A percentile compares a stretch with the other conserved stretches of the same genome.
Evolutionary conservation across 2,329 filamentous ascomycete species (phyloP).

Genomic region (Clonostachys solani): DNA sequence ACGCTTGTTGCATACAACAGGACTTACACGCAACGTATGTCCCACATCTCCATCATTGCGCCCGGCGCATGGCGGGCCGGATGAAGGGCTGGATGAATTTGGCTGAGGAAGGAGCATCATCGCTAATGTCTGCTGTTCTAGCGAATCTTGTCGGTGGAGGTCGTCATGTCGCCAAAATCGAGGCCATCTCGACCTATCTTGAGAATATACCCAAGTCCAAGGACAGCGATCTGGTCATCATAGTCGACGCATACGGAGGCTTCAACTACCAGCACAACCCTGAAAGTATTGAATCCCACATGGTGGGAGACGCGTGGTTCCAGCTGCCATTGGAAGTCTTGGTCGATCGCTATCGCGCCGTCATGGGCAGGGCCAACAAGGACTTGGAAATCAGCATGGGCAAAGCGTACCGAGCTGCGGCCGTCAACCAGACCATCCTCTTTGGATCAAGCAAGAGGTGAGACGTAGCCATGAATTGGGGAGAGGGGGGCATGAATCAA

Average conservation of each 20-base stretch:
- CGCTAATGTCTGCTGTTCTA: neutral
- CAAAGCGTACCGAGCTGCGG: conserved; percentile 10
- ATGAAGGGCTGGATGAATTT: neutral
- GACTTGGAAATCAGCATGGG: conserved; percentile 14
- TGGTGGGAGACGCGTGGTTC: conserved; percentile 21
- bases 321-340: conserved; percentile 19
- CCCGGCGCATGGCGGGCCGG: neutral
- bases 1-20: conserved; percentile 10
- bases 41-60: neutral
- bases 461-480: neutral
- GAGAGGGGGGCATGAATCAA: too few relatives aligned
- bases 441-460: conserved; percentile 15
- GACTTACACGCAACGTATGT: neutral
- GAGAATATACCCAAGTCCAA: conserved; percentile 12
- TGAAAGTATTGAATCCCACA: neutral
- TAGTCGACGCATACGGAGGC: conserved; percentile 18
- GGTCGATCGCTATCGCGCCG: conserved; percentile 14
- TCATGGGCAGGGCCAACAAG: conserved; percentile 13
- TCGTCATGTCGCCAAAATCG: conserved; percentile 21
- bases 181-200: conserved; percentile 15
- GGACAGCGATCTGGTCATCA: conserved; percentile 19
- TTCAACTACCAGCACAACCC: conserved; percentile 3
- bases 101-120: too few relatives aligned
- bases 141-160: conserved; percentile 11
- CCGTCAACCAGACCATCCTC: conserved; percentile 13